These are phyloP conservation scores for Aschersonia sp. DNA, from an alignment of 2,329 filamentous ascomycete genomes.

Conservation along the genomic window DNA sequence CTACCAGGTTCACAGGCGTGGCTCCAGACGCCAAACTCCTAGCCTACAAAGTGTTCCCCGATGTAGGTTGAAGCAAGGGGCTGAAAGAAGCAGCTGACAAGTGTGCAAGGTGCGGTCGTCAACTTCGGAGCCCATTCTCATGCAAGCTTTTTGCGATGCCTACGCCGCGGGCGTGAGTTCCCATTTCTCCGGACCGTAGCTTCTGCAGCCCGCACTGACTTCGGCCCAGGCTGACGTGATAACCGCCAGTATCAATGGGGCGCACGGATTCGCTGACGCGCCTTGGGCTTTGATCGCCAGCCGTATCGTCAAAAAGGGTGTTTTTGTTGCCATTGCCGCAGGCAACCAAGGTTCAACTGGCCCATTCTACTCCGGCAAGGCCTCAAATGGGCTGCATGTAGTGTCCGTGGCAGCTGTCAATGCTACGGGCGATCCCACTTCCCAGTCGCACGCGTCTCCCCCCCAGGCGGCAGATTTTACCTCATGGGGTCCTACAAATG, in stretches of 20 bases:
- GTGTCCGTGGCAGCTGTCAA: slow-evolving; percentile 20
- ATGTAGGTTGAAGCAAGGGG: slow-evolving; percentile 7
- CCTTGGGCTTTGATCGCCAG: slow-evolving; percentile 27
- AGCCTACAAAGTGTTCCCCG: slow-evolving; percentile 28
- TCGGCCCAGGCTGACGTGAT: slow-evolving; percentile 23
- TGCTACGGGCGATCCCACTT: not conserved
- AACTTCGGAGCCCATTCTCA: slow-evolving; percentile 12
- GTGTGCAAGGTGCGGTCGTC: not conserved
- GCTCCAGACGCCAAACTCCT: slow-evolving; percentile 29
- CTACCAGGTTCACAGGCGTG: slow-evolving; percentile 24
- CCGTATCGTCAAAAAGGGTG: slow-evolving; percentile 26
- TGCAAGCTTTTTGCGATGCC: slow-evolving; percentile 20
- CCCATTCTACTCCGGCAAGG: slow-evolving; percentile 26
- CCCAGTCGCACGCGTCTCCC: no score
- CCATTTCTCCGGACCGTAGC: no score
- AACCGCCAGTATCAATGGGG: slow-evolving; percentile 22
- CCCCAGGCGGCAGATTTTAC: slow-evolving; percentile 24
- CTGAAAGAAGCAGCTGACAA: not conserved
- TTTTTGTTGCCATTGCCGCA: slow-evolving; percentile 34
- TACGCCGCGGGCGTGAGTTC: slow-evolving; percentile 16
- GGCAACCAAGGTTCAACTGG: slow-evolving; percentile 35
- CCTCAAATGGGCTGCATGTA: slow-evolving; percentile 17
- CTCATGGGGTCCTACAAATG: slow-evolving; percentile 37
- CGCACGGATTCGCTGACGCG: slow-evolving; percentile 24
- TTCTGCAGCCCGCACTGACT: no score